Conservation (phyloP, 805 yeast genomes). For the Crinitomyces ghanaensis region DNA sequence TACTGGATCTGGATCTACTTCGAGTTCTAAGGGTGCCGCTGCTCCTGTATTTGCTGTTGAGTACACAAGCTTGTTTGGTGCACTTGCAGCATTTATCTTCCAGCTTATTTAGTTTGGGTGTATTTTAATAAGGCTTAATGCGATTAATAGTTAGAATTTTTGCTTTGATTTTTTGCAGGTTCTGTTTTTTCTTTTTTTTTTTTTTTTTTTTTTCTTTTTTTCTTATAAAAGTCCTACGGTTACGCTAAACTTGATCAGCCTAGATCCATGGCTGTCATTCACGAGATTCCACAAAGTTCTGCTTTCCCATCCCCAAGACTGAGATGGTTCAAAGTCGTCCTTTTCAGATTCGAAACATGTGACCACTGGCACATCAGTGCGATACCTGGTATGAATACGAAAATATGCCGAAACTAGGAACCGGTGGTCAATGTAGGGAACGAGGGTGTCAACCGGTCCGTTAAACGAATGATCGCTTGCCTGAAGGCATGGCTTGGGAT, state of each 20-base stretch:
- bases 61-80: conserved; percentile 14
- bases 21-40: conserved; percentile 13
- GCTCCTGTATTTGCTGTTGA: conserved; percentile 12
- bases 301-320: conserved; percentile 56
- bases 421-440: conserved; percentile 40
- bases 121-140: too few species aligned
- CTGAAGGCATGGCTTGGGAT: too few species aligned
- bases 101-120: conserved; percentile 16
- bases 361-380: conserved; percentile 33
- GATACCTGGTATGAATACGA: conserved; percentile 43
- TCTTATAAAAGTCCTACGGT: conserved; percentile 40
- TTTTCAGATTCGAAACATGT: conserved; percentile 49
- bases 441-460: too few species aligned
- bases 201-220: too few species aligned
- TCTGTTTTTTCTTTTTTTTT: too few species aligned
- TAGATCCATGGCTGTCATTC: conserved; percentile 32
- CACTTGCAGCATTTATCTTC: conserved; percentile 14
- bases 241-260: conserved; percentile 42
- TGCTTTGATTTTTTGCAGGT: too few species aligned
- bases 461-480: too few species aligned
- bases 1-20: conserved; percentile 8
- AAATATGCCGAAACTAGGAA: conserved; percentile 37
- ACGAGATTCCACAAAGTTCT: conserved; percentile 41
- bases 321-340: conserved; percentile 39
- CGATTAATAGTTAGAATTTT: too few species aligned